These are phyloP conservation scores for Dothideomycetes sp. DNA, from an alignment of 2,329 filamentous ascomycete species.

Conservation along the genomic window DNA sequence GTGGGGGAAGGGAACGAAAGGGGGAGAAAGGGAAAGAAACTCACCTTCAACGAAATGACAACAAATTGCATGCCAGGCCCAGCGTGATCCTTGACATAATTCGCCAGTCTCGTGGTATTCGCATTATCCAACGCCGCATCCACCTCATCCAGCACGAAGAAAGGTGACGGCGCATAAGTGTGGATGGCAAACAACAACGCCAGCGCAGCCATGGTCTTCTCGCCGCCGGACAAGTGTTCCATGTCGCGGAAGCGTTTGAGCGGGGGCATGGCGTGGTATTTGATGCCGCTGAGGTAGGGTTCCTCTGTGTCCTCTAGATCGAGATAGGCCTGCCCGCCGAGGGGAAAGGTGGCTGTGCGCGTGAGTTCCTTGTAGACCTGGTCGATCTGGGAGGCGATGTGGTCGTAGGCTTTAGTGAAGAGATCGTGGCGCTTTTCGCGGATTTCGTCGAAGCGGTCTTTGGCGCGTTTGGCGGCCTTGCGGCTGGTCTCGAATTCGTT, in stretches of 20 bases:
- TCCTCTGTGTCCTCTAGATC: constrained; percentile 95
- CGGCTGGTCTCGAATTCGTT: constrained; percentile 83
- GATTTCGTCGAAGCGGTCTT: constrained; percentile 72
- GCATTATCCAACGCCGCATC: constrained; percentile 97
- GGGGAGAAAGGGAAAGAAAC: neutral
- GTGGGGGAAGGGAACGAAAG: no score
- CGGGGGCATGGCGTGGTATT: constrained; percentile 97
- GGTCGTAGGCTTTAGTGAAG: constrained; percentile 89
- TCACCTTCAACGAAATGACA: constrained; percentile 77
- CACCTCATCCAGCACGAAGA: constrained; percentile 97
- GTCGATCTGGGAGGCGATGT: constrained; percentile 90
- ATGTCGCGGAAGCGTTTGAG: constrained; percentile 98
- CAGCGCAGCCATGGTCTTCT: constrained; percentile 97
- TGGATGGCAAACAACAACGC: constrained; percentile 96
- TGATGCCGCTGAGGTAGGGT: constrained; percentile 89
- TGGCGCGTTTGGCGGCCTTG: constrained; percentile 59
- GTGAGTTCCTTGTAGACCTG: constrained; percentile 94
- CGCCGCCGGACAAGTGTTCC: constrained; percentile 93
- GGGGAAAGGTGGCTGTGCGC: constrained; percentile 75
- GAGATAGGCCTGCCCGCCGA: constrained; percentile 81
- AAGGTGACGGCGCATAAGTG: constrained; percentile 87
- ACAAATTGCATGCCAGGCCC: constrained; percentile 98
- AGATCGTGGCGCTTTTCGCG: constrained; percentile 76
- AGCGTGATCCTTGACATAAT: constrained; percentile 89
- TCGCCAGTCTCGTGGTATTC: constrained; percentile 91